Evolutionary conservation across 2,329 filamentous ascomycete genomes (phyloP), one percentile per base, ranked within the genome.

Genomic region (Trichoderma gracile): DNA sequence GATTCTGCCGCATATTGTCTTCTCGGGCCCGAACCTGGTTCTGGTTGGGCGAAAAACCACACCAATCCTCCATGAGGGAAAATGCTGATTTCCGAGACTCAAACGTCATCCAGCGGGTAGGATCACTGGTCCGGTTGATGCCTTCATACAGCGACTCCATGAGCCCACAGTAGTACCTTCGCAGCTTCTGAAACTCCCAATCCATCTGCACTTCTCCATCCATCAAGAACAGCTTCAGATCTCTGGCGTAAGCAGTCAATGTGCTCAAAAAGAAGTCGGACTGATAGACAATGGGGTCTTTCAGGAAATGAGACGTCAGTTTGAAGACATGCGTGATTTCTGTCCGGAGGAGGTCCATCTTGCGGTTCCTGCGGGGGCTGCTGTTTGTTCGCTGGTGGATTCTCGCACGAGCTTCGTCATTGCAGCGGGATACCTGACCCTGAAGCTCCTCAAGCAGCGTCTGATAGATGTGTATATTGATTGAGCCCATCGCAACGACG

Each of bases 21-120:
- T 97, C 93, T 67, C 92, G 85, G 65, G 89, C 88, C 5, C 89
- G 86, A 46, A 97, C 91, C 68, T 96, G 91, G 15, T 80, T 82
- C 73, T 96, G 92, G 68, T 97, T 97, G 0, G 93, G 92, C 8
- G 93, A 97, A 75, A 96, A 97, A 2, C 95, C 95, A 74, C 95
- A 99, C 96, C 96, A 99, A 69, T 98, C 94, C 77, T 99, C 95
- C 93, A 99, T 98, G 54, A 99, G 80, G 0, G 93, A 89, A 73
- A 99, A 99, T 0, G 94, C 91, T 5, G 95, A 97, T 74, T 97
- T 97, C 46, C 96, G 85, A 14, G 93, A 92, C 75, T 99, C 95
- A 72, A 99, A 99, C 0, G 95, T 93, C 86, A 99, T 95, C 94
- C 95, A 99, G 38, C 92, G 86, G 5, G 92, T 89, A 1, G 93